A percentile compares a stretch with the other conserved stretches of the same genome.
Evolutionary conservation across 257 asterid genomes (phyloP).

Genomic region (Pogostemon cablin): DNA sequence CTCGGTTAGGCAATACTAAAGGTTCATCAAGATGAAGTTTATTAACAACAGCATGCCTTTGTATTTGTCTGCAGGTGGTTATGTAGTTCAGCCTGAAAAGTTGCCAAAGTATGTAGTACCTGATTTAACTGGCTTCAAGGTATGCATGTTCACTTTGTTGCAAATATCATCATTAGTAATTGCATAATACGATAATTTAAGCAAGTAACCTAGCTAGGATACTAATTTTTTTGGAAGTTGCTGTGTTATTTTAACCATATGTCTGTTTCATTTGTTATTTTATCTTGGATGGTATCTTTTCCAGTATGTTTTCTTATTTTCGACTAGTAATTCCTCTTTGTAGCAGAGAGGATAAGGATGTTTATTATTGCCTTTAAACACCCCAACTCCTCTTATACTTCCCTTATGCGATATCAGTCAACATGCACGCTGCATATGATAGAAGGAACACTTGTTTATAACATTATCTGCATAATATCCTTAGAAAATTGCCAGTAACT

Average conservation of each 20-base stretch:
- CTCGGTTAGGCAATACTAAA: neutral
- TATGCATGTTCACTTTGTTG: constrained; percentile 28
- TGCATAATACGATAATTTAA: neutral
- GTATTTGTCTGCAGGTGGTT: constrained; percentile 60
- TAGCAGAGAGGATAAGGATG: neutral
- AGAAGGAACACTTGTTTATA: neutral
- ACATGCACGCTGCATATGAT: neutral
- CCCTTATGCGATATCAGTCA: neutral
- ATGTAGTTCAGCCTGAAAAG: constrained; percentile 70
- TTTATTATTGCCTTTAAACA: neutral
- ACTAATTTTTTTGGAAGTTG: neutral
- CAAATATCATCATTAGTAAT: neutral
- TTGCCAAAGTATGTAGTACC: constrained; percentile 84
- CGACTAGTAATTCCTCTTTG: neutral
- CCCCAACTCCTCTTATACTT: neutral
- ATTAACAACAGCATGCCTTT: neutral
- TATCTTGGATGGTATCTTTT: neutral
- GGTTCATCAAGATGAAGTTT: neutral
- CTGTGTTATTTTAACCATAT: neutral
- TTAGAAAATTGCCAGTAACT: neutral
- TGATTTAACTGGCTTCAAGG: constrained; percentile 82
- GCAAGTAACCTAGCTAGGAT: neutral
- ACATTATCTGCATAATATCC: neutral
- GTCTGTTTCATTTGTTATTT: neutral
- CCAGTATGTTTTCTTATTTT: neutral